These are phyloP conservation scores for Fusarium setosum DNA, from an alignment of 2,329 filamentous ascomycete genomes.

Conservation along the genomic window DNA sequence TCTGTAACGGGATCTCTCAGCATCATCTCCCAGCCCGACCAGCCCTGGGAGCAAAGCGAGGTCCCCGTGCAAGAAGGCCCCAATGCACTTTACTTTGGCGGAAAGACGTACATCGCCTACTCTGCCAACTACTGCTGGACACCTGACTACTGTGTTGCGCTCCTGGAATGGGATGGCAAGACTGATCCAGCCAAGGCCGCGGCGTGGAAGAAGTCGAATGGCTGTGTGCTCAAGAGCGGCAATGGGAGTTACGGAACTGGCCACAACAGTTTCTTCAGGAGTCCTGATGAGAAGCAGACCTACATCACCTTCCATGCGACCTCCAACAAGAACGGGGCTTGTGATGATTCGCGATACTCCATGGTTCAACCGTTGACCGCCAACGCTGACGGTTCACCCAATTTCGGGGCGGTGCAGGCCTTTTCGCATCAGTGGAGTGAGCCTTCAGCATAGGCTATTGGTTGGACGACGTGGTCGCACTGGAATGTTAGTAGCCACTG, in stretches of 20 bases:
- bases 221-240: slow-evolving; percentile 61
- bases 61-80: slow-evolving; percentile 67
- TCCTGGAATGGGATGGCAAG: slow-evolving; percentile 63
- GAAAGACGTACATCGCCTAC: slow-evolving; percentile 64
- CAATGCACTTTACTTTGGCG: slow-evolving; percentile 63
- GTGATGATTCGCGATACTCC: slow-evolving; percentile 65
- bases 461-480: not conserved
- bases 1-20: slow-evolving; percentile 55
- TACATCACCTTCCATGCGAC: slow-evolving; percentile 70
- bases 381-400: slow-evolving; percentile 62
- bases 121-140: slow-evolving; percentile 69
- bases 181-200: slow-evolving; percentile 56
- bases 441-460: slow-evolving; percentile 4
- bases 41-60: slow-evolving; percentile 61
- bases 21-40: slow-evolving; percentile 62
- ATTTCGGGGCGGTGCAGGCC: slow-evolving; percentile 56
- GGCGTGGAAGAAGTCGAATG: slow-evolving; percentile 63
- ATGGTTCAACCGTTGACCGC: slow-evolving; percentile 63
- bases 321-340: slow-evolving; percentile 58
- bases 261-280: slow-evolving; percentile 69
- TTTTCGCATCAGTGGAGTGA: slow-evolving; percentile 38
- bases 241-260: slow-evolving; percentile 69
- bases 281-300: slow-evolving; percentile 63
- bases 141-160: slow-evolving; percentile 62
- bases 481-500: not conserved